Conservation (phyloP, 2,329 filamentous ascomycete genomes). For the Exophiala alcalophila region DNA sequence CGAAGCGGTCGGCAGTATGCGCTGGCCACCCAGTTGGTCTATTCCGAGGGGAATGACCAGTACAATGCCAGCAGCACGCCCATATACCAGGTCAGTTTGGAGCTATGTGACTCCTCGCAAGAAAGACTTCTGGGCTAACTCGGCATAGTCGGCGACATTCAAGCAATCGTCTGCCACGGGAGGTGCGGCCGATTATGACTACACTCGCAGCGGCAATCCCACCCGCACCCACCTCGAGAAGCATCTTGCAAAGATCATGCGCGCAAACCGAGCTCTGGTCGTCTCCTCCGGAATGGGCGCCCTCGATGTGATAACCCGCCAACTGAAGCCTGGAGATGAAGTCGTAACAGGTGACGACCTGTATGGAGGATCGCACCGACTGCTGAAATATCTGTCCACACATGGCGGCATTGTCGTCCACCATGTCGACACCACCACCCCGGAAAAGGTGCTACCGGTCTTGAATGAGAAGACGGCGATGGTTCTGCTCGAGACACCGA, state of each 20-base stretch:
- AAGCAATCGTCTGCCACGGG: conserved; percentile 73
- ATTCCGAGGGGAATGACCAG: conserved; percentile 93
- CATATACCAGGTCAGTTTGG: conserved; percentile 72
- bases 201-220: conserved; percentile 95
- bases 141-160: conserved; percentile 79
- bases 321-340: conserved; percentile 89
- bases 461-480: conserved; percentile 82
- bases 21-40: conserved; percentile 92
- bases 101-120: not conserved
- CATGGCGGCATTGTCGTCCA: conserved; percentile 91
- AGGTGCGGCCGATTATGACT: conserved; percentile 88
- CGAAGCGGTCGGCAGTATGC: conserved; percentile 84
- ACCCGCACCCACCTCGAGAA: conserved; percentile 94
- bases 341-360: conserved; percentile 96
- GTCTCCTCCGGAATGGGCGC: conserved; percentile 98
- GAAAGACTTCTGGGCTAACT: conserved; percentile 2
- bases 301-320: conserved; percentile 88
- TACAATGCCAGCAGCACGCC: conserved; percentile 95
- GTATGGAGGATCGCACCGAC: conserved; percentile 90
- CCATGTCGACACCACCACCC: conserved; percentile 88
- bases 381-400: conserved; percentile 85
- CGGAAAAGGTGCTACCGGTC: conserved; percentile 65
- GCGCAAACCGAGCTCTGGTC: conserved; percentile 81
- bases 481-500: conserved; percentile 93
- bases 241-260: conserved; percentile 99